Base-by-base conservation (phyloP, 352 stramenopile species). In the Pilasporangium apinafurcum region DNA sequence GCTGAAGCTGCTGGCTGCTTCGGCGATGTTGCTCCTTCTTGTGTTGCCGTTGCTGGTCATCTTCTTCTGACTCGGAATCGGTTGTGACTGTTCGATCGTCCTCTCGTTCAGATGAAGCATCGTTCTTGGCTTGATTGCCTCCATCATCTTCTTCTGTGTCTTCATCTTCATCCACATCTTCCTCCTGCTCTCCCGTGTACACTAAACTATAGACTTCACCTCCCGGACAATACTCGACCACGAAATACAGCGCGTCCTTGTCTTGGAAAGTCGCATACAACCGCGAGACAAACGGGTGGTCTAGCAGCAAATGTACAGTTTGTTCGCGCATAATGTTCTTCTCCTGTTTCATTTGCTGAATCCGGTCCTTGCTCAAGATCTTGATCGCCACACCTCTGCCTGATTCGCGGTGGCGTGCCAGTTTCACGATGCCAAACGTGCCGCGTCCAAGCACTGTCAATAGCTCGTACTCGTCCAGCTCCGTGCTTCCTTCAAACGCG, bases 181-280 rank as follows among this genome's bases (percentile, higher is more conserved):
- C 59, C 8, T 67, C 51, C 43, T 95, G 94, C 10, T 73, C 41
- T 25, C 83, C 72, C 20, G 87, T 53, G 54, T 89, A 80, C 37
- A 96, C 74, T 36, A 97, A 78, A 42, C 87, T 92, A 53, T 95
- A 97, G n/a, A 86, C 28, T 37, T 89, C 77, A 33, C 73, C 77
- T 27, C 77, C 77, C 13, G 77, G 62, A 41, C 69, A 85, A 36
- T 78, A 87, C 59, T 87, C 78, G 31, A 90, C 33, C 34, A 90
- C 70, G 28, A 90, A 84, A 40, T 86, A 93, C 26, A 92, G 48
- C 20, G 75, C 75, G 12, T 82, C 39, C 8, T 51, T 44, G 50
- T 93, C 82, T 39, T 93, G 76, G 43, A 93, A 89, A 34, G 65
- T 87, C 16, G 65, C 52, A 50, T 77, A 82, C 32, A 93, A 62